Percentiles rank a stretch among this genome's conserved stretches.
Evolutionary conservation across 163 green algal species (phyloP).

Genomic region (Prototheca stagnorum): DNA sequence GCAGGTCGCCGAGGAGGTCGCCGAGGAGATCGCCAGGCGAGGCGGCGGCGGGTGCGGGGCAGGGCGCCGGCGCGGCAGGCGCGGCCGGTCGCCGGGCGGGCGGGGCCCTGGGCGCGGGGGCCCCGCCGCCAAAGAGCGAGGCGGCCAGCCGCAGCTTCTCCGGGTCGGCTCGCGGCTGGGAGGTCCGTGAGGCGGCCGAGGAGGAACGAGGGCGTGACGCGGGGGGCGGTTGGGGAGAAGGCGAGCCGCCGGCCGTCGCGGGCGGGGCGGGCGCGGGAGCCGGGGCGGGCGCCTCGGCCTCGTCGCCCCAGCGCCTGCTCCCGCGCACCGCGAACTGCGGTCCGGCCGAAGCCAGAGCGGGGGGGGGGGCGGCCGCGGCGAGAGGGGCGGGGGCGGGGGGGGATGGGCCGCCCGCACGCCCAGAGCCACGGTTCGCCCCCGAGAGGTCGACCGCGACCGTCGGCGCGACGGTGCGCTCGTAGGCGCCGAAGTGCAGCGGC

Average conservation of each 20-base stretch:
- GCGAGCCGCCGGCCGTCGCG: neutral
- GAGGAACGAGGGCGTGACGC: neutral
- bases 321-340: neutral
- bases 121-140: constrained; percentile 48
- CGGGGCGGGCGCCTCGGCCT: constrained; percentile 33
- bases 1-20: neutral
- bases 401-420: too few species aligned
- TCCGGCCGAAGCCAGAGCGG: neutral
- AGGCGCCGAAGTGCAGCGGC: constrained; percentile 14
- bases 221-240: neutral
- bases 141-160: constrained; percentile 38
- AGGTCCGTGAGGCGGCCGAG: neutral
- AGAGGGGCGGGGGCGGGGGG: too few species aligned
- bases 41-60: neutral
- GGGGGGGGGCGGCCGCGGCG: too few species aligned
- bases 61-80: too few species aligned
- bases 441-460: neutral
- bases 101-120: neutral
- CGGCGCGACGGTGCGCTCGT: constrained; percentile 5
- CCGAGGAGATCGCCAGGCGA: constrained; percentile 9
- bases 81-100: neutral
- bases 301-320: constrained; percentile 3
- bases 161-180: constrained; percentile 10
- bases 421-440: neutral
- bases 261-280: neutral